Evolutionary conservation across 2,329 filamentous ascomycete genomes (phyloP).

Genomic region (Pseudovirgaria hyperparasitica): DNA sequence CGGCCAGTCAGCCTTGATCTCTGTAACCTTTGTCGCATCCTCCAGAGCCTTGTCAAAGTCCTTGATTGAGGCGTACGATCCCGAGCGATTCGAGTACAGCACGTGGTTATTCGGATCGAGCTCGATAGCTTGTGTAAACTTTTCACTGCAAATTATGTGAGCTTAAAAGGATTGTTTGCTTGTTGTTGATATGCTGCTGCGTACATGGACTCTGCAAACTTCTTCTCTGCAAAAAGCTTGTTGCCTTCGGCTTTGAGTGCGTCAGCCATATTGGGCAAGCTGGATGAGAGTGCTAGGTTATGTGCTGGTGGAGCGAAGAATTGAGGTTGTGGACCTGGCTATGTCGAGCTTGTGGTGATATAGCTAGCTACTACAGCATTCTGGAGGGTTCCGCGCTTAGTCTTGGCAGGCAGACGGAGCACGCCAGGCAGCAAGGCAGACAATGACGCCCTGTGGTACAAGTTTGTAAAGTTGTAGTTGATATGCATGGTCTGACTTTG

Average conservation of each 20-base stretch:
- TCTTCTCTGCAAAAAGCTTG: conserved; percentile 95
- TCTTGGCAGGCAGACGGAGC: no score
- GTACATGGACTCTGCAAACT: conserved; percentile 90
- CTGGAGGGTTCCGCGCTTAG: no score
- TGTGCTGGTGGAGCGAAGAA: no score
- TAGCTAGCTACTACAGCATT: not conserved
- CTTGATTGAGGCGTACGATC: conserved; percentile 73
- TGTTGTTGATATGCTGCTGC: conserved; percentile 3
- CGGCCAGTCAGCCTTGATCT: conserved; percentile 95
- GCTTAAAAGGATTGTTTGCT: conserved; percentile 8
- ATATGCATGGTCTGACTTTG: no score
- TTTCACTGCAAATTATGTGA: conserved; percentile 49
- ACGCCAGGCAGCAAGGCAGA: no score
- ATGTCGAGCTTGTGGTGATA: not conserved
- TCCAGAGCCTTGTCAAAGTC: conserved; percentile 74
- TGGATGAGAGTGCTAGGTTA: no score
- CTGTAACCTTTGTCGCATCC: conserved; percentile 85
- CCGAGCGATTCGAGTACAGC: conserved; percentile 94
- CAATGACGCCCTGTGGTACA: no score
- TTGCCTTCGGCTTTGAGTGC: conserved; percentile 96
- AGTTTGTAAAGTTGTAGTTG: no score
- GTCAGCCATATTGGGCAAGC: conserved; percentile 51
- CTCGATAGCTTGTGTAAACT: conserved; percentile 88
- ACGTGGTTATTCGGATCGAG: conserved; percentile 86
- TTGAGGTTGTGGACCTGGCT: not conserved